These are phyloP conservation scores for Candida sp. DNA, from an alignment of 1,139 yeast genomes.

Conservation along the genomic window DNA sequence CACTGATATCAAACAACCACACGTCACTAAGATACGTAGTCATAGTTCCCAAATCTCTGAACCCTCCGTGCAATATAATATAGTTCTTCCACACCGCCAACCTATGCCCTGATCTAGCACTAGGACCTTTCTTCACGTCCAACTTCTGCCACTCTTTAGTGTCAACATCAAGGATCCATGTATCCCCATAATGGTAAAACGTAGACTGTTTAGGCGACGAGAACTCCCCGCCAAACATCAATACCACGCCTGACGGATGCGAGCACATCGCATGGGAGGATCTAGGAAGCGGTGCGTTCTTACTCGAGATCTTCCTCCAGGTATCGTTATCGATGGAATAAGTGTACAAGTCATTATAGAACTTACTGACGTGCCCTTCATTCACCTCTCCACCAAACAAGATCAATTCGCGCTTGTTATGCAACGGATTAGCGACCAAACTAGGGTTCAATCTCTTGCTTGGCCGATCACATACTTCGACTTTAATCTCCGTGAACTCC, in stretches of 20 bases:
- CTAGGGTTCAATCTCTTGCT: constrained; percentile 73
- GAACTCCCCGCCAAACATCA: constrained; percentile 96
- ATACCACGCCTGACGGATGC: constrained; percentile 86
- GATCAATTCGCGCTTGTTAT: constrained; percentile 76
- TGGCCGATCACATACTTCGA: constrained; percentile 64
- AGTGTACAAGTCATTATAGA: constrained; percentile 80
- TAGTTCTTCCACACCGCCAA: constrained; percentile 92
- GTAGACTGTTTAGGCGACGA: constrained; percentile 96
- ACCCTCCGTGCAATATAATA: constrained; percentile 88
- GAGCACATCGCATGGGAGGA: constrained; percentile 95
- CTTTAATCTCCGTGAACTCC: constrained; percentile 70
- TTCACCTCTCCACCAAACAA: constrained; percentile 88
- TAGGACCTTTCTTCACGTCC: constrained; percentile 73
- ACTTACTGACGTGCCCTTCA: constrained; percentile 60
- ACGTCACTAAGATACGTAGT: constrained; percentile 85
- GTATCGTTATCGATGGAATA: constrained; percentile 78
- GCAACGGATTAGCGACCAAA: constrained; percentile 76
- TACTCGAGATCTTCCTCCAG: constrained; percentile 83
- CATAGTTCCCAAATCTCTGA: constrained; percentile 84
- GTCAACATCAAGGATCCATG: constrained; percentile 89
- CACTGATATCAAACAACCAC: constrained; percentile 92
- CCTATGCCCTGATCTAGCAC: constrained; percentile 92
- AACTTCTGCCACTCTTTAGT: constrained; percentile 91
- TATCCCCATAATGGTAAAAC: constrained; percentile 95
- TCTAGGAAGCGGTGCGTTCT: constrained; percentile 90